Evolutionary conservation across 2,329 filamentous ascomycete genomes (phyloP), one percentile per base, ranked within the genome.

Genomic region (Coniochaeta hoffmannii): DNA sequence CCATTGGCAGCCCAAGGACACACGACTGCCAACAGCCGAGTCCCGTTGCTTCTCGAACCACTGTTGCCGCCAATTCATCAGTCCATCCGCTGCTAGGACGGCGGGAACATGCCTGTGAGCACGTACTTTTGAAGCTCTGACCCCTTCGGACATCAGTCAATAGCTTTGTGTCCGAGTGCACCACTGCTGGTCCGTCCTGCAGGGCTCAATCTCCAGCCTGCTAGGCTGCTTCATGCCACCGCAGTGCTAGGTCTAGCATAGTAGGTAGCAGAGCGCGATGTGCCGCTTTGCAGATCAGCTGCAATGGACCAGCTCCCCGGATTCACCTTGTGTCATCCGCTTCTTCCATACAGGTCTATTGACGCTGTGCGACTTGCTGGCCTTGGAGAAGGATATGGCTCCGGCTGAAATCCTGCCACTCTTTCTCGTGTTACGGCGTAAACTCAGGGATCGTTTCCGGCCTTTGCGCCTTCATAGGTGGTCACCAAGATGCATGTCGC

Each of bases 401-500:
- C 41, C 38, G 38, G 41, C 11, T 7, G 1, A 26, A 46, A 26
- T 15, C 41, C 22, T 46, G 19, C 41, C 41, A 46, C 19, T 46
- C 41, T 22, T 14, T 32, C 49, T 32, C 24, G 50, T 53, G 22
- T 11, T 30, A 53, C 50, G 14, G 3, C 32, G n/a, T 36, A 26
- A 35, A 19, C 22, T 53, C 15, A 17, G 22, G 31, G 34, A 38
- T 53, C 17, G 32, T 3, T 15, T 9, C 31, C 15, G 15, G 22
- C 32, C 32, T 32, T n/a, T 11, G 15, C 11, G 19, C 31, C 50
- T 24, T 41, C 30, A 50, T 50, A 54, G 53, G 53, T 28, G 19
- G 34, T 54, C 17, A 44, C 24, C 17, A 26, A n/a, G 26, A 30
- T 54, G 53, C 53, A 54, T 50, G 38, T 54, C 31, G 41, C 53